A percentile compares a stretch with the other conserved stretches of the same genome.
Conservation (phyloP, 495 filamentous ascomycete genomes). For the Neurospora sublineolata region DNA sequence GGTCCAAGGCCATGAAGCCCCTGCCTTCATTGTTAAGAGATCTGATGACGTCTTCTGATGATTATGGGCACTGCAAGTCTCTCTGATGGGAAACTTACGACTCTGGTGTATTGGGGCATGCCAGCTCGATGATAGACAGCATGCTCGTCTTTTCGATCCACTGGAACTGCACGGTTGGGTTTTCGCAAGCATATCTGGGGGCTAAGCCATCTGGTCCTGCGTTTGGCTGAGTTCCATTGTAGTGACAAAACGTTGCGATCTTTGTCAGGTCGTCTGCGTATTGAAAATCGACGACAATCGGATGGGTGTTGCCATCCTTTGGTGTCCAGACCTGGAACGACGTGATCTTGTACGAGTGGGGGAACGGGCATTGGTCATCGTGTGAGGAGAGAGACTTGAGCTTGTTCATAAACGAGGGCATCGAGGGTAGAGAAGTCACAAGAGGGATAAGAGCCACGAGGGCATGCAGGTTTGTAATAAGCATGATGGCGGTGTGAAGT, state of each 20-base stretch:
- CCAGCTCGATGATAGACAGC: conserved; percentile 21
- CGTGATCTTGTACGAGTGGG: conserved; percentile 10
- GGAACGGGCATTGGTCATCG: conserved; percentile 13
- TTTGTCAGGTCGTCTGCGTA: conserved; percentile 15
- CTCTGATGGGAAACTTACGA: conserved; percentile 5
- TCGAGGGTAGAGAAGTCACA: conserved; percentile 2
- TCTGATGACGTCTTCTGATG: background rate
- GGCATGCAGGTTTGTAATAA: conserved; percentile 1
- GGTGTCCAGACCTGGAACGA: conserved; percentile 15
- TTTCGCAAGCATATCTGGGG: conserved; percentile 18
- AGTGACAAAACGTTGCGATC: conserved; percentile 17
- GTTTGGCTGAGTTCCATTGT: conserved; percentile 18
- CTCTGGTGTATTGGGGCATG: conserved; percentile 11
- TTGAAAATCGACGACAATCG: conserved; percentile 9
- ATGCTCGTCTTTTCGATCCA: conserved; percentile 23
- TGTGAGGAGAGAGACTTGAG: background rate
- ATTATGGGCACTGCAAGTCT: background rate
- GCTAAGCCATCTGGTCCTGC: conserved; percentile 10
- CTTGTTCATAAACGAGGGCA: conserved; percentile 1
- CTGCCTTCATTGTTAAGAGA: background rate
- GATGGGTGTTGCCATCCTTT: conserved; percentile 4
- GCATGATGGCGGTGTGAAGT: background rate
- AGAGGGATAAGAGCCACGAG: conserved; percentile 5
- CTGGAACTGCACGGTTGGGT: conserved; percentile 37
- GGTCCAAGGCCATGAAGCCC: conserved; percentile 12